Evolutionary conservation across 1,284 basidiomycete genomes (phyloP), one percentile per base, ranked within the genome.

Genomic region (Ustilago shanxiensis): DNA sequence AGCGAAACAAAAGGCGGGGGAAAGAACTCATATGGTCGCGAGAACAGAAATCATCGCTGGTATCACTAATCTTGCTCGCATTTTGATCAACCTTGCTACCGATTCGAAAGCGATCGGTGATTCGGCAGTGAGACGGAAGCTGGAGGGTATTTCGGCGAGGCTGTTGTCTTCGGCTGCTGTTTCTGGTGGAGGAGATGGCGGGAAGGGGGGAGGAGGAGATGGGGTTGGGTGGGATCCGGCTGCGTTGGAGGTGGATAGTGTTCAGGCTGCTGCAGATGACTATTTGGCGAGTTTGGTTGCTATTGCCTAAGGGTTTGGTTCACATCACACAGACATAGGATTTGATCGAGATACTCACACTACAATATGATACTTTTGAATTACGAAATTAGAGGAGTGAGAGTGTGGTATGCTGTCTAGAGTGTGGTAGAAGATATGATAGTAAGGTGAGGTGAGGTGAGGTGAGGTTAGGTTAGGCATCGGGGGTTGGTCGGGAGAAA

Each of bases 11-110:
- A 63, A 59, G 16, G 62, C 65, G 11, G 86, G 87, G 24, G 90
- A 93, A 77, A 86, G 89, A 18, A 88, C 90, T 53, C 91, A 92
- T 81, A 84, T 80, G 56, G 91, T 91, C 13, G 92, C 93, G 1
- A 84, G 93, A 33, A 89, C 91, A 26, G 91, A 91, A 79, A 94
- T 94, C 91, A 89, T 91, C 44, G 88, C 89, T 2, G 89, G 88
- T 16, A 83, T 95, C 67, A 89, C 92, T 3, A 79, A 70, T 13
- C 60, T 71, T 0, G 54, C 72, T 22, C 47, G 75, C 9, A 69
- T 77, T 10, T 31, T 73, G 20, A 57, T 74, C 24, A 72, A 75
- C 26, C 44, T 67, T 7, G 45, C 56, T 7, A 66, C 58, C 3
- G 33, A 53, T 20, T 53, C 60, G 11, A n/a, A 22, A 16, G 26